Evolutionary conservation across 768 basidiomycete species (phyloP).

Genomic region (Phlebiopsis flavidoalba): DNA sequence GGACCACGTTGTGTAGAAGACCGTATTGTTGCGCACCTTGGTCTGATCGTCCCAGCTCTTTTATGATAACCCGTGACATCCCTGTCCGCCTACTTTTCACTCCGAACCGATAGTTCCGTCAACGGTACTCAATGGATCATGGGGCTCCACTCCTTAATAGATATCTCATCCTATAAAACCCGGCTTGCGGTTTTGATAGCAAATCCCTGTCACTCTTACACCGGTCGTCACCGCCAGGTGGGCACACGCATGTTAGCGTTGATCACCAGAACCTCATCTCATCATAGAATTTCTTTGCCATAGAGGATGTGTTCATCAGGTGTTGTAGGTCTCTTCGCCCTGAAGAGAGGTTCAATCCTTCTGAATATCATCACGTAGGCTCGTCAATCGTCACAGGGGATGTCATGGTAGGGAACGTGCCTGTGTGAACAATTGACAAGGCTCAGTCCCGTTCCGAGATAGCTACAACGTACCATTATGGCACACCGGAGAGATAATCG

Average conservation of each 20-base stretch:
- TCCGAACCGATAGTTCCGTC: conserved; percentile 9
- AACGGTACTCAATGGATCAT: conserved; percentile 6
- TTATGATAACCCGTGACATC: conserved; percentile 9
- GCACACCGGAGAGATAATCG: conserved; percentile 53
- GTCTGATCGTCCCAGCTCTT: conserved; percentile 8
- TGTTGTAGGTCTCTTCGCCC: conserved; percentile 15
- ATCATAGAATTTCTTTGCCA: neutral
- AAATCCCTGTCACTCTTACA: neutral
- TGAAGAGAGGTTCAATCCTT: neutral
- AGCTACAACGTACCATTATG: conserved; percentile 66
- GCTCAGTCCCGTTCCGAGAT: conserved; percentile 5
- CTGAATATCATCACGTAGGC: conserved; percentile 9
- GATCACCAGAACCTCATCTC: neutral
- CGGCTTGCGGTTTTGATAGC: neutral
- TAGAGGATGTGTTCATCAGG: conserved; percentile 21
- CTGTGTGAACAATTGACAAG: neutral
- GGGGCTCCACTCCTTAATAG: conserved; percentile 10
- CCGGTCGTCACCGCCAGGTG: neutral
- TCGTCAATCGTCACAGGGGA: conserved; percentile 23
- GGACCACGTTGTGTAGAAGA: neutral
- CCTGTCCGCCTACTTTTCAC: neutral
- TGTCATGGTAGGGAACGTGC: conserved; percentile 17
- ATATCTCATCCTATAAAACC: conserved; percentile 1
- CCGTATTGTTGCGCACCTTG: conserved; percentile 3
- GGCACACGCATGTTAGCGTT: neutral